Conservation (phyloP, 73 alveolate species). For the Paraurostyla sp. region DNA sequence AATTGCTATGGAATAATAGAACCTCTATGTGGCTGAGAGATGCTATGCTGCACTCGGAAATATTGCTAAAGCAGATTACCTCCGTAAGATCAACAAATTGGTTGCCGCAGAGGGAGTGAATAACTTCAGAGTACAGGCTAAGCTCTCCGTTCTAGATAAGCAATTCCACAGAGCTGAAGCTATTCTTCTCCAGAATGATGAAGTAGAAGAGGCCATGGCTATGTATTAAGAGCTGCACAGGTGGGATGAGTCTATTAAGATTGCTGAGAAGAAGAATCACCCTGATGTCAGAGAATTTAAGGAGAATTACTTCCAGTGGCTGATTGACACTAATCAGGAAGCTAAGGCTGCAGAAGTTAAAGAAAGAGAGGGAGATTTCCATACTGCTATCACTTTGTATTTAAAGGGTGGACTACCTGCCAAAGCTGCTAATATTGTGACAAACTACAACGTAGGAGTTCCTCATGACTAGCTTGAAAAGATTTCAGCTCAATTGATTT, state of each 20-base stretch:
- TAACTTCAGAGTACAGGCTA: constrained; percentile 98
- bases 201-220: constrained; percentile 99
- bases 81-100: constrained; percentile 88
- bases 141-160: constrained; percentile 98
- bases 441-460: constrained; percentile 94
- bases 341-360: constrained; percentile 99
- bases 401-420: constrained; percentile 99
- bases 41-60: constrained; percentile 99
- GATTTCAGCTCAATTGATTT: constrained; percentile 91
- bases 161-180: constrained; percentile 99
- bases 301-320: constrained; percentile 99
- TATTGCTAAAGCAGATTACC: constrained; percentile 96
- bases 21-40: constrained; percentile 99
- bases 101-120: constrained; percentile 94
- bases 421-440: constrained; percentile 99
- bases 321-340: constrained; percentile 97
- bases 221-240: constrained; percentile 99
- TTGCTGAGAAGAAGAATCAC: constrained; percentile 99
- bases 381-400: constrained; percentile 98
- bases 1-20: constrained; percentile 96
- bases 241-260: constrained; percentile 99
- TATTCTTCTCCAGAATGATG: constrained; percentile 97
- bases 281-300: constrained; percentile 97
- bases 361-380: constrained; percentile 99
- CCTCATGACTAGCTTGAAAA: constrained; percentile 96